These are phyloP conservation scores for Macrophomina phaseolina DNA, from an alignment of 2,329 filamentous ascomycete genomes.

Conservation along the genomic window DNA sequence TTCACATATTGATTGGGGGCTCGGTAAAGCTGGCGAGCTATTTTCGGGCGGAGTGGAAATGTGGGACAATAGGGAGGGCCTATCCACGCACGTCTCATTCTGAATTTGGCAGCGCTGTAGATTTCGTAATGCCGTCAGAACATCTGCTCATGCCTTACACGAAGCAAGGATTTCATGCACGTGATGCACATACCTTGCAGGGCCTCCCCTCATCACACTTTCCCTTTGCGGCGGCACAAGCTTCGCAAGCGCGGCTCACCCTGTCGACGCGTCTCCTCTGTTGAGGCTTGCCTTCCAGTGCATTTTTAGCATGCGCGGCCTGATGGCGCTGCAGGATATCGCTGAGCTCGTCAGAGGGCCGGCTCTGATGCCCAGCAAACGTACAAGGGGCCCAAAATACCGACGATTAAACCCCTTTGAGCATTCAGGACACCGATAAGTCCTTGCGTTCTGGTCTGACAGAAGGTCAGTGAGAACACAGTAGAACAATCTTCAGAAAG, in stretches of 20 bases:
- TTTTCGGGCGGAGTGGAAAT: constrained; percentile 34
- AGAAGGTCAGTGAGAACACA: not conserved
- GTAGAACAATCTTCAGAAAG: too few species aligned
- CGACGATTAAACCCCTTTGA: constrained; percentile 39
- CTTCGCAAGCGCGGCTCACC: constrained; percentile 39
- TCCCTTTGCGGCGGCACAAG: constrained; percentile 40
- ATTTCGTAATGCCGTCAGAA: not conserved
- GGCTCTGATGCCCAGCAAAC: not conserved
- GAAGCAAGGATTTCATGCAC: too few species aligned
- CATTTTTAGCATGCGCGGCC: constrained; percentile 36
- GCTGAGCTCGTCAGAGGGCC: constrained; percentile 20
- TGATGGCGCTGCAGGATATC: constrained; percentile 40
- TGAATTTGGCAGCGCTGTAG: constrained; percentile 27
- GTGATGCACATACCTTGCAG: constrained; percentile 33
- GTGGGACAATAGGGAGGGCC: constrained; percentile 26
- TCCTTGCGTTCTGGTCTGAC: constrained; percentile 35
- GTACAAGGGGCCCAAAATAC: not conserved
- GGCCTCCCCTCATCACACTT: constrained; percentile 40
- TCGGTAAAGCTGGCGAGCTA: constrained; percentile 30
- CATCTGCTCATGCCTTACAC: too few species aligned
- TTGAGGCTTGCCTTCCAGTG: constrained; percentile 31
- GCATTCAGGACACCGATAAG: constrained; percentile 38
- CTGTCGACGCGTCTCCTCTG: constrained; percentile 33
- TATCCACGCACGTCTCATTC: constrained; percentile 27
- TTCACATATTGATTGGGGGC: constrained; percentile 10